phyloP scores from a whole-genome alignment of 2,329 filamentous ascomycete species.

The Xylariaceae sp. region DNA sequence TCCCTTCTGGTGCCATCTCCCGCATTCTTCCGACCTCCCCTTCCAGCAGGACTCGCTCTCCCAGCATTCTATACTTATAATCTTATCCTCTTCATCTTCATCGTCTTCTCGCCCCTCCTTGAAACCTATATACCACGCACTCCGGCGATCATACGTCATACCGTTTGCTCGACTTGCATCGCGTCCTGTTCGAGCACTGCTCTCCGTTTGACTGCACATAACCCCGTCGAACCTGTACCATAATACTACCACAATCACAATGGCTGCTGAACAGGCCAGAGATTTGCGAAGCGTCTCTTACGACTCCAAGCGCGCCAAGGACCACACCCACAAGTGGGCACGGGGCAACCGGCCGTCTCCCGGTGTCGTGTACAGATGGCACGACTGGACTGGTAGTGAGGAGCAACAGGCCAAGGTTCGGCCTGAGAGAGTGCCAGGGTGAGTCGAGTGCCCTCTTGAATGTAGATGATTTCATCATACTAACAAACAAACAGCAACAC shows the following conservation, averaged over 20 bases:
- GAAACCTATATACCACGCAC: conserved; percentile 5
- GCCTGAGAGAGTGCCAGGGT: conserved; percentile 34
- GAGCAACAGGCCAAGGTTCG: conserved; percentile 34
- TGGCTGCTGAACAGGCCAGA: conserved; percentile 33
- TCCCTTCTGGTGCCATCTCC: conserved; percentile 24
- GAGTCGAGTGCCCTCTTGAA: conserved; percentile 30
- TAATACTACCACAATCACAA: conserved; percentile 7
- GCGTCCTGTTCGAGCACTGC: neutral
- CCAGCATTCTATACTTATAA: neutral
- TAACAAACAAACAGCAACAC: conserved; percentile 5
- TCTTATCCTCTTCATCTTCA: neutral
- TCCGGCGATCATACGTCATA: neutral
- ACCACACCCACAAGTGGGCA: conserved; percentile 40
- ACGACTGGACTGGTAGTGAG: conserved; percentile 26
- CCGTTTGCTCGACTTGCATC: neutral
- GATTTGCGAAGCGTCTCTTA: conserved; percentile 41
- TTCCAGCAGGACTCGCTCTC: conserved; percentile 15
- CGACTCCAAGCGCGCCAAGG: conserved; percentile 42
- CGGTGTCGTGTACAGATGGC: conserved; percentile 24
- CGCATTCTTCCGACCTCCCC: conserved; percentile 6
- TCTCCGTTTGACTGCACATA: neutral
- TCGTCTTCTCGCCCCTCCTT: neutral
- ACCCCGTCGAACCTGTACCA: neutral
- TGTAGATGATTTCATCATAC: neutral
- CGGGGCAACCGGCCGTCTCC: conserved; percentile 33